These are phyloP conservation scores for Friedmanniomyces simplex DNA, from an alignment of 495 filamentous ascomycete species.

Conservation along the genomic window DNA sequence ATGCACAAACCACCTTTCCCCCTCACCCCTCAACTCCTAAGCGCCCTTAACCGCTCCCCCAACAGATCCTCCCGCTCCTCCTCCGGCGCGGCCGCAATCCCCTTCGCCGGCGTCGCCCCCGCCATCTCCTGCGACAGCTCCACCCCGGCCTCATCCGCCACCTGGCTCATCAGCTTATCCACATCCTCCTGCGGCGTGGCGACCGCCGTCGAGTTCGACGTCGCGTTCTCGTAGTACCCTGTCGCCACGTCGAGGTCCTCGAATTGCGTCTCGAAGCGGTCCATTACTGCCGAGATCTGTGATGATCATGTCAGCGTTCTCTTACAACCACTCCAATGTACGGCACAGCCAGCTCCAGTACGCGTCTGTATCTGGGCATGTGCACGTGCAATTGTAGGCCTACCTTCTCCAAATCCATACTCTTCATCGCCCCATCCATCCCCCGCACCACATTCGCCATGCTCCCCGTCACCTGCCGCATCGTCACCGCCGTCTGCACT, in stretches of 20 bases:
- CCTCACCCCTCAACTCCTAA: constrained; percentile 37
- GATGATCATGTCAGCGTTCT: neutral
- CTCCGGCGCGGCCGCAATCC: constrained; percentile 27
- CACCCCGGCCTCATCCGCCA: constrained; percentile 72
- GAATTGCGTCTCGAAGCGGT: constrained; percentile 73
- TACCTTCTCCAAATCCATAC: constrained; percentile 61
- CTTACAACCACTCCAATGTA: no score
- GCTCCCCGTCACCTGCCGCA: constrained; percentile 52
- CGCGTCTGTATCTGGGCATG: no score
- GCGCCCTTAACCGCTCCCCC: constrained; percentile 37
- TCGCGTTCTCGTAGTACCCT: constrained; percentile 75
- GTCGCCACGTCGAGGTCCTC: constrained; percentile 76
- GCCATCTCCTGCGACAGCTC: constrained; percentile 61
- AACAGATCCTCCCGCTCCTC: constrained; percentile 38
- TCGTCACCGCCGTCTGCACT: constrained; percentile 57
- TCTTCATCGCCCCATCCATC: constrained; percentile 56
- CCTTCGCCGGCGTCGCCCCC: constrained; percentile 36
- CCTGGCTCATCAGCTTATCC: constrained; percentile 65
- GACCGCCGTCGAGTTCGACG: constrained; percentile 59
- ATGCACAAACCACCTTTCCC: neutral
- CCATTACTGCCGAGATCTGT: constrained; percentile 53
- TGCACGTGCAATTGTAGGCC: no score
- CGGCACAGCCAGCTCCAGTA: no score
- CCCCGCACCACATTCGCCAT: constrained; percentile 56
- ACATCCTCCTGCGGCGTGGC: constrained; percentile 76